These are phyloP conservation scores for Hygrocybe punicea DNA, from an alignment of 768 basidiomycete genomes.

Conservation along the genomic window DNA sequence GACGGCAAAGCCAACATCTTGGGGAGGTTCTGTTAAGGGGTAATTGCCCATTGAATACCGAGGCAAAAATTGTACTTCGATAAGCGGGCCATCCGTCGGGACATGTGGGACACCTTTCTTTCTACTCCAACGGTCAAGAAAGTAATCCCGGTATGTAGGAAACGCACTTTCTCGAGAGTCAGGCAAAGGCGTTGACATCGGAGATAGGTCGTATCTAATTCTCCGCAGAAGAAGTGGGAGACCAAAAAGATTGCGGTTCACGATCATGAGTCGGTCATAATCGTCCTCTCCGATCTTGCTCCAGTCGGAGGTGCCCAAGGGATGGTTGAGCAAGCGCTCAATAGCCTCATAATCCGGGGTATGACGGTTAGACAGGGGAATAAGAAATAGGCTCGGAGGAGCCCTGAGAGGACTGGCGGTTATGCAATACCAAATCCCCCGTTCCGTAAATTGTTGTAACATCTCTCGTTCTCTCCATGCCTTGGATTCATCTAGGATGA, in stretches of 20 bases:
- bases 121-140: slow-evolving; percentile 51
- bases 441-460: slow-evolving; percentile 65
- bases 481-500: slow-evolving; percentile 45
- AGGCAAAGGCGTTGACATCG: slow-evolving; percentile 51
- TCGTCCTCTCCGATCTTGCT: slow-evolving; percentile 45
- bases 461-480: slow-evolving; percentile 46
- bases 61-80: slow-evolving; percentile 50
- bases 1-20: slow-evolving; percentile 12
- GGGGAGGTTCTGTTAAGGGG: slow-evolving; percentile 17
- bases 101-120: slow-evolving; percentile 44
- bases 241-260: slow-evolving; percentile 54
- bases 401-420: slow-evolving; percentile 53
- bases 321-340: slow-evolving; percentile 45
- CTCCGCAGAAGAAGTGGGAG: slow-evolving; percentile 53
- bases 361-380: slow-evolving; percentile 48
- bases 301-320: slow-evolving; percentile 57
- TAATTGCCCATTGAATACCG: slow-evolving; percentile 44
- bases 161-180: slow-evolving; percentile 48
- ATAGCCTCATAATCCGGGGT: slow-evolving; percentile 61
- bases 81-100: slow-evolving; percentile 55
- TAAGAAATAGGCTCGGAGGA: slow-evolving; percentile 59
- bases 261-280: slow-evolving; percentile 50
- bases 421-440: slow-evolving; percentile 59
- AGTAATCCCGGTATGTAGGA: slow-evolving; percentile 60
- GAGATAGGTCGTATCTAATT: slow-evolving; percentile 64